A percentile compares a stretch with the other conserved stretches of the same genome.
Evolutionary conservation across 371 early-diverging fungal genomes (phyloP).

Genomic region (Mucor lusitanicus): DNA sequence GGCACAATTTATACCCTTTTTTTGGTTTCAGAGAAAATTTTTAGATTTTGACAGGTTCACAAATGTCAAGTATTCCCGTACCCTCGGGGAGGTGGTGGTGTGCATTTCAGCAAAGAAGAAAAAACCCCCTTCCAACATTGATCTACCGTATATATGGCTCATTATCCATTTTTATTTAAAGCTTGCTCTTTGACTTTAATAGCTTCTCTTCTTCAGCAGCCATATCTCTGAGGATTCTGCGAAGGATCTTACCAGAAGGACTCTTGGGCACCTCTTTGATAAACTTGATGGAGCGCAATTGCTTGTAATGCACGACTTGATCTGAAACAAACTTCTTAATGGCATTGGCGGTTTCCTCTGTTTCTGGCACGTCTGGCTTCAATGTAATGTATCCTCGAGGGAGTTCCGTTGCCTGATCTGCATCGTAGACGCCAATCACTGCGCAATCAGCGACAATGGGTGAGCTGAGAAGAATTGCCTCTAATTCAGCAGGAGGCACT

Average conservation of each 20-base stretch:
- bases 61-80: neutral
- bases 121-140: too few relatives aligned
- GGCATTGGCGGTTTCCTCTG: conserved; percentile 20
- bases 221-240: conserved; percentile 42
- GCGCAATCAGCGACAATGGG: conserved; percentile 72
- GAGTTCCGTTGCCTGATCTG: conserved; percentile 64
- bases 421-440: conserved; percentile 61
- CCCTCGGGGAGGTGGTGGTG: neutral
- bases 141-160: too few relatives aligned
- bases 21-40: neutral
- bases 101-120: neutral
- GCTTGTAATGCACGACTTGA: conserved; percentile 71
- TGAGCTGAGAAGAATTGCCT: conserved; percentile 41
- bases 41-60: neutral
- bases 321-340: conserved; percentile 60
- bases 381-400: conserved; percentile 73
- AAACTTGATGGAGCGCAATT: conserved; percentile 75
- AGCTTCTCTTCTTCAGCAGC: conserved; percentile 19
- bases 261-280: conserved; percentile 71
- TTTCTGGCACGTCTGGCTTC: conserved; percentile 20
- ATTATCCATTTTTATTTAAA: conserved; percentile 16
- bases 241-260: conserved; percentile 78
- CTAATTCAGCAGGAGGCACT: conserved; percentile 27
- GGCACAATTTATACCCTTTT: neutral
- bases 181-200: conserved; percentile 22